Conservation (phyloP, 1,284 basidiomycete genomes). For the Ganoderma multipileum region DNA sequence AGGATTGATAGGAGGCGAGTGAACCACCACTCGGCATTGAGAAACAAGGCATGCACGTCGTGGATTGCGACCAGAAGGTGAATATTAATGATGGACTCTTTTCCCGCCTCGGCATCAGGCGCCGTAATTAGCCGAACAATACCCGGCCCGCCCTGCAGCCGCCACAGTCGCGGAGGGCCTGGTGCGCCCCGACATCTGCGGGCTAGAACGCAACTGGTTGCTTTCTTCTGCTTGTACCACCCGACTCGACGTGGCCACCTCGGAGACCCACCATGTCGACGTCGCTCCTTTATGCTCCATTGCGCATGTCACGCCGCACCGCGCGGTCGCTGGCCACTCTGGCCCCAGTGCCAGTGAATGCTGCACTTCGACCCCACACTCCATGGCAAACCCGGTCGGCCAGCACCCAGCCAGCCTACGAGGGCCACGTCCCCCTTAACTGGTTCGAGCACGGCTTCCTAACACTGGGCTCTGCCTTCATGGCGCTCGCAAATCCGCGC, state of each 20-base stretch:
- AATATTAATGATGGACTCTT: not conserved
- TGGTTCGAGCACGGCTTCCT: conserved; percentile 86
- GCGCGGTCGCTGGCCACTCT: conserved; percentile 10
- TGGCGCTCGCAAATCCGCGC: conserved; percentile 84
- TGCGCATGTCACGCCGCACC: conserved; percentile 18
- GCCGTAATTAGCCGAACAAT: conserved; percentile 4
- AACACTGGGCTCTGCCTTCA: conserved; percentile 85
- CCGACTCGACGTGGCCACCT: not conserved
- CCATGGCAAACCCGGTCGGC: conserved; percentile 29
- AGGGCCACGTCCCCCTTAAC: conserved; percentile 85
- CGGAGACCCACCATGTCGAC: conserved; percentile 12
- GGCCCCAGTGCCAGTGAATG: conserved; percentile 13
- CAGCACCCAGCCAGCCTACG: conserved; percentile 52
- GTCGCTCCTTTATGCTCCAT: conserved; percentile 21
- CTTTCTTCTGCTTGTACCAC: not conserved
- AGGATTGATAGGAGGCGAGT: not conserved
- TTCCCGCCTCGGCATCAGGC: not conserved
- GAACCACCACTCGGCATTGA: not conserved
- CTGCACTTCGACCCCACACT: conserved; percentile 6
- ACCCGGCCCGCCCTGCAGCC: conserved; percentile 8
- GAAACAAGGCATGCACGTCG: not conserved
- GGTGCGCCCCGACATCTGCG: conserved; percentile 6
- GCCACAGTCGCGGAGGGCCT: not conserved
- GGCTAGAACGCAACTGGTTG: not conserved
- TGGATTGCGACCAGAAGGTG: not conserved